These are phyloP conservation scores for Ophiostoma sp. DNA, from an alignment of 2,329 filamentous ascomycete genomes.

Conservation along the genomic window DNA sequence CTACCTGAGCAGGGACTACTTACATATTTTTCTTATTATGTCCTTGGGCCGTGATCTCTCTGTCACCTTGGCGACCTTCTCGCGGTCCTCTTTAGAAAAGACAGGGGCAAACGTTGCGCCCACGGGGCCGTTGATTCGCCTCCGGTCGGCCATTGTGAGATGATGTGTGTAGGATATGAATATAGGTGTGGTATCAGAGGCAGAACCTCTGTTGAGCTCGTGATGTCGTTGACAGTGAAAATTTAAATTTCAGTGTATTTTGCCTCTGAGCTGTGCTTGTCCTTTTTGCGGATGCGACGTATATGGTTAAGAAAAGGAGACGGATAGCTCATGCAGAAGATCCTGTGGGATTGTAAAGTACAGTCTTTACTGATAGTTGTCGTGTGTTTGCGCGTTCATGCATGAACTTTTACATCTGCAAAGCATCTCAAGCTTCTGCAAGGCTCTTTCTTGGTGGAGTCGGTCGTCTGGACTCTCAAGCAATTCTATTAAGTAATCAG, in stretches of 20 bases:
- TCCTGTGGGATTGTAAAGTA: too few species aligned
- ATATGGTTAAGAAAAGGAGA: too few species aligned
- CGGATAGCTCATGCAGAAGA: too few species aligned
- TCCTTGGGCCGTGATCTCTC: conserved; percentile 57
- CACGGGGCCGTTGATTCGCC: conserved; percentile 82
- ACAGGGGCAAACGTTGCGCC: conserved; percentile 70
- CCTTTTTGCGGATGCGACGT: too few species aligned
- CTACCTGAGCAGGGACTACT: conserved; percentile 33
- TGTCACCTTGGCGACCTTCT: conserved; percentile 37
- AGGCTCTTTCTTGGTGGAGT: conserved; percentile 14
- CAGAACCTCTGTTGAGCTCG: background rate
- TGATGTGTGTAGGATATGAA: background rate
- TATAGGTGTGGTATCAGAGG: background rate
- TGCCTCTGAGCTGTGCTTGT: too few species aligned
- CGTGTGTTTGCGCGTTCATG: too few species aligned
- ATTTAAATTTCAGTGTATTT: too few species aligned
- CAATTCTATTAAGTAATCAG: background rate
- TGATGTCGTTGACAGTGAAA: background rate
- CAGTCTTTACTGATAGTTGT: too few species aligned
- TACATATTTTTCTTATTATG: conserved; percentile 81
- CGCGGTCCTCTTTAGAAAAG: conserved; percentile 41
- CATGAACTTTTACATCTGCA: background rate
- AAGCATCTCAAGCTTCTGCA: conserved; percentile 7
- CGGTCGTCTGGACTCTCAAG: background rate
- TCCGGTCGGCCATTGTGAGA: conserved; percentile 66